phyloP scores from a whole-genome alignment of 2,329 filamentous ascomycete genomes.

The Parastagonospora nodorum region DNA sequence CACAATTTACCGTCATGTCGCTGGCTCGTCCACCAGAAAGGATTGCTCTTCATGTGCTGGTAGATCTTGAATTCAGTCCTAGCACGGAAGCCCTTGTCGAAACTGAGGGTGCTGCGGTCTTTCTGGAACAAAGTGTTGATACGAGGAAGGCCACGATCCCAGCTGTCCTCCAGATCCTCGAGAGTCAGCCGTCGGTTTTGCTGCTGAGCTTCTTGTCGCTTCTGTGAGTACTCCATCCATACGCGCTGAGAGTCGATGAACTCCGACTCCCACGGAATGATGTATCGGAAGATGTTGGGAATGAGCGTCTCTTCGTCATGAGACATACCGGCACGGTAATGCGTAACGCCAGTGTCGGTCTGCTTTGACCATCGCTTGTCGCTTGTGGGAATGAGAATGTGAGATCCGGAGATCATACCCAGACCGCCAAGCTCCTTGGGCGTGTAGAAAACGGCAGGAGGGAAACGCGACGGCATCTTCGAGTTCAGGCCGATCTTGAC shows the following conservation, averaged over 20 bases:
- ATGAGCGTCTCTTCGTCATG: slow-evolving; percentile 98
- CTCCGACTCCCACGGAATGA: slow-evolving; percentile 98
- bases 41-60: slow-evolving; percentile 98
- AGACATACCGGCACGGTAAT: slow-evolving; percentile 97
- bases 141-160: slow-evolving; percentile 94
- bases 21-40: slow-evolving; percentile 99
- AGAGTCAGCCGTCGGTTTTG: slow-evolving; percentile 94
- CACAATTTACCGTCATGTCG: slow-evolving; percentile 96
- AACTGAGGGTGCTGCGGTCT: slow-evolving; percentile 92
- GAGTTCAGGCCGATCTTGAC: slow-evolving; percentile 99
- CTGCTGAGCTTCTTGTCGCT: slow-evolving; percentile 93
- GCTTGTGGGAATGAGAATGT: slow-evolving; percentile 95
- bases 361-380: slow-evolving; percentile 99
- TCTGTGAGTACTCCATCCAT: slow-evolving; percentile 99
- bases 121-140: slow-evolving; percentile 99
- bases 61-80: slow-evolving; percentile 98
- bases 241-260: slow-evolving; percentile 99
- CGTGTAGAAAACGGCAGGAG: slow-evolving; percentile 97
- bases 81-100: slow-evolving; percentile 97
- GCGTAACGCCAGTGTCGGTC: slow-evolving; percentile 94
- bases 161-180: slow-evolving; percentile 96
- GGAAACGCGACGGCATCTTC: slow-evolving; percentile 99
- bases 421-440: slow-evolving; percentile 96
- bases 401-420: slow-evolving; percentile 98
- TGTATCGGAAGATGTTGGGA: slow-evolving; percentile 98